These are phyloP conservation scores for Trametes sp. DNA, from an alignment of 1,284 basidiomycete genomes.

Conservation along the genomic window DNA sequence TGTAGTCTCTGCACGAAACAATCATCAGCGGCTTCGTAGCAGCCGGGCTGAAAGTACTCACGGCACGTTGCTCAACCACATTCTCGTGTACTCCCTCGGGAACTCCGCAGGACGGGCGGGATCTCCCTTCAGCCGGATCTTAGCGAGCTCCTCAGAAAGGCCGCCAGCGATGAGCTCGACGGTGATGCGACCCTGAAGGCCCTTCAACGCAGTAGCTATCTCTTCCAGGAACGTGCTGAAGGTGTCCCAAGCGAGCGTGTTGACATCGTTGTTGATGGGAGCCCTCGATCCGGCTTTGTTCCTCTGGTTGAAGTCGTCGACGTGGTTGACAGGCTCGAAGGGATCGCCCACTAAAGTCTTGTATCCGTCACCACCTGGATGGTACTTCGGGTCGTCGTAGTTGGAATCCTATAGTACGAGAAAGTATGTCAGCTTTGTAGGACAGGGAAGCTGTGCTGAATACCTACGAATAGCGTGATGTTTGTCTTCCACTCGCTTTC, in stretches of 20 bases:
- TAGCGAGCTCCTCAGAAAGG: constrained; percentile 26
- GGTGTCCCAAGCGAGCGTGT: constrained; percentile 4
- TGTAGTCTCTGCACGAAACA: constrained; percentile 41
- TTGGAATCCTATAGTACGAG: constrained; percentile 18
- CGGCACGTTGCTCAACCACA: constrained; percentile 35
- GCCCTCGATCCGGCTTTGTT: background rate
- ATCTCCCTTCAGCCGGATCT: constrained; percentile 23
- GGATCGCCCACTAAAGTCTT: constrained; percentile 5
- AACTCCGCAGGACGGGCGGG: constrained; percentile 16
- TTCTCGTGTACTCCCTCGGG: constrained; percentile 27
- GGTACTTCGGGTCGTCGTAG: constrained; percentile 4
- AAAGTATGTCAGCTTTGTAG: background rate
- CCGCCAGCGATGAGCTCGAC: constrained; percentile 27
- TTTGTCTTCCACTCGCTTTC: constrained; percentile 23
- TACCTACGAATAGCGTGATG: constrained; percentile 19
- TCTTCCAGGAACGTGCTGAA: constrained; percentile 21
- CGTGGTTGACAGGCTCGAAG: background rate
- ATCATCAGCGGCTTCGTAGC: no score
- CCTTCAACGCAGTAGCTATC: constrained; percentile 12
- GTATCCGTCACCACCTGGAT: constrained; percentile 6
- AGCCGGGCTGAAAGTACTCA: constrained; percentile 27
- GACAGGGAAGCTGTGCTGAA: background rate
- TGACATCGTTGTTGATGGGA: background rate
- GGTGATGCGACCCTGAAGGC: constrained; percentile 32
- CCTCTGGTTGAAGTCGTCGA: constrained; percentile 14